phyloP scores from a whole-genome alignment of 176 grass and related monocot species.

The Avena insularis region DNA sequence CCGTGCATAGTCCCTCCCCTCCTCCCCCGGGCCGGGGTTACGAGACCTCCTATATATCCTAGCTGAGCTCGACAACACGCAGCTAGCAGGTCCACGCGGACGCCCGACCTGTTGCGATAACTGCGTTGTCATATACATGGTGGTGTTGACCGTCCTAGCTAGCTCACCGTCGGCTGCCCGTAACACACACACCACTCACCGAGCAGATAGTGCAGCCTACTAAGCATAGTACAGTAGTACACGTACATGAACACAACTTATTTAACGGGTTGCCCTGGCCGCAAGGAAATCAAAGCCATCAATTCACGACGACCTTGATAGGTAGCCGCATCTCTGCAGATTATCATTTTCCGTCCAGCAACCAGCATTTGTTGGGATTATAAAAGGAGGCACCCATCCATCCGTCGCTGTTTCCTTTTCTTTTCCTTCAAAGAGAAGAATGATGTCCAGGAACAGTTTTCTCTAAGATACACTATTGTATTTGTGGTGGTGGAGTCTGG shows the following conservation, averaged over 20 bases:
- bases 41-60: neutral
- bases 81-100: neutral
- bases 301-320: neutral
- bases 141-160: neutral
- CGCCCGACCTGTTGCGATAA: slow-evolving; percentile 18
- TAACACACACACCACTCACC: neutral
- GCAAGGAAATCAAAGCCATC: neutral
- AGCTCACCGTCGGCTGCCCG: neutral
- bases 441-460: neutral
- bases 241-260: neutral
- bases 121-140: neutral
- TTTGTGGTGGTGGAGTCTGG: neutral
- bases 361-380: neutral
- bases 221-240: neutral
- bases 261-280: slow-evolving; percentile 24
- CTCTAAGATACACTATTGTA: neutral
- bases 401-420: neutral
- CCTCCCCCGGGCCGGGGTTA: neutral
- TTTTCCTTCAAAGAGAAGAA: slow-evolving; percentile 37
- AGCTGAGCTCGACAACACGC: slow-evolving; percentile 29
- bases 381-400: slow-evolving; percentile 4
- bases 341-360: neutral
- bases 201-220: neutral
- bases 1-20: neutral
- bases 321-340: neutral